Conservation (phyloP, 73 alveolate genomes). For the Stentor coeruleus region DNA sequence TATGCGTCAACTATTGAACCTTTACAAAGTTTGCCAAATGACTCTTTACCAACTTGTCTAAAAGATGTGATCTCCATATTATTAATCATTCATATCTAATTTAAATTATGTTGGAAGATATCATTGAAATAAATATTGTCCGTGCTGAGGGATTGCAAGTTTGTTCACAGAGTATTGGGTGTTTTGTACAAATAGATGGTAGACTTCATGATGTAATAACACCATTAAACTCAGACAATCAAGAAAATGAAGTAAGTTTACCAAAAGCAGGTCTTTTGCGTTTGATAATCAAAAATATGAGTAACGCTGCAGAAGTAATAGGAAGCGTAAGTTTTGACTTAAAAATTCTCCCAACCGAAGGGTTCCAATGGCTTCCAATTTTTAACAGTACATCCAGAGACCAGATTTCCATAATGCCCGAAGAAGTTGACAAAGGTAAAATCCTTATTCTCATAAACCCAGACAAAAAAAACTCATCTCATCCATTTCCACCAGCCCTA, state of each 20-base stretch:
- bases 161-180: not conserved
- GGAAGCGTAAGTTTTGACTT: not conserved
- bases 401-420: not conserved
- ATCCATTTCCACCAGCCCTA: not conserved
- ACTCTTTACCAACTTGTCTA: too few species aligned
- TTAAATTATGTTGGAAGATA: not conserved
- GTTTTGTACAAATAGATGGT: not conserved
- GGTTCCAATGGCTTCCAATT: slow-evolving; percentile 4
- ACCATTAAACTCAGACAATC: not conserved
- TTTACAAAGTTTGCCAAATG: too few species aligned
- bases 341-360: not conserved
- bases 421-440: not conserved
- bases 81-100: too few species aligned
- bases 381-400: not conserved
- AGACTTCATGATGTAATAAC: slow-evolving; percentile 7
- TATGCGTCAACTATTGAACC: too few species aligned
- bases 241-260: not conserved
- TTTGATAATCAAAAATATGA: not conserved
- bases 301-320: not conserved
- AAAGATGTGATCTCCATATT: too few species aligned
- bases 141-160: not conserved
- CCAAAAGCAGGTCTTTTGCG: not conserved
- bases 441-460: not conserved
- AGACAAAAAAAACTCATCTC: not conserved
- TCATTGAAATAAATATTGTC: not conserved